phyloP scores from a whole-genome alignment of 305 asterid genomes.

The Stenogyne calaminthoides region DNA sequence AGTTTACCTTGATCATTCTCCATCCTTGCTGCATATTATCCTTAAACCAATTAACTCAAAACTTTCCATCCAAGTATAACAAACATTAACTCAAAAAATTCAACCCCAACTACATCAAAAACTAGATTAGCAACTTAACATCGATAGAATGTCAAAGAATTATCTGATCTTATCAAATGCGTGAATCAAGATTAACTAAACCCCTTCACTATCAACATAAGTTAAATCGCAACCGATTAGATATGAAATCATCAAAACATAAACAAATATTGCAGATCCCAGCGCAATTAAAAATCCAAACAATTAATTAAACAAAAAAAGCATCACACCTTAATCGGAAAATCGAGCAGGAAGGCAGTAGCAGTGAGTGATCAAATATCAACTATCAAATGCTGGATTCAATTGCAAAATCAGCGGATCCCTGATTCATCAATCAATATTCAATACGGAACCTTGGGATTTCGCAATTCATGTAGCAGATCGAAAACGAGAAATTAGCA shows the following conservation, averaged over 20 bases:
- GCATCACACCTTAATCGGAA: conserved; percentile 47
- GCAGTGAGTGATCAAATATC: conserved; percentile 45
- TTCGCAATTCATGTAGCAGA: conserved; percentile 46
- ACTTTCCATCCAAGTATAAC: not conserved
- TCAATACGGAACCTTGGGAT: conserved; percentile 47
- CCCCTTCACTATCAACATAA: conserved; percentile 8
- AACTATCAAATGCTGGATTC: conserved; percentile 51
- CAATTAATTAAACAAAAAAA: conserved; percentile 2
- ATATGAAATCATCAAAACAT: conserved; percentile 20
- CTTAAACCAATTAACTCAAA: conserved; percentile 11
- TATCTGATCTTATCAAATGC: conserved; percentile 28
- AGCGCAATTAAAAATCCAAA: conserved; percentile 8
- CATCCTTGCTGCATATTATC: conserved; percentile 46
- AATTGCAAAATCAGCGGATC: conserved; percentile 58
- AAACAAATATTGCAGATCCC: conserved; percentile 45
- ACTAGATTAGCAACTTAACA: conserved; percentile 7
- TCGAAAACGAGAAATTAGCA: conserved; percentile 36
- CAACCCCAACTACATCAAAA: conserved; percentile 16
- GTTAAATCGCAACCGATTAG: conserved; percentile 26
- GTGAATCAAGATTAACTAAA: conserved; percentile 24
- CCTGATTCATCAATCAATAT: conserved; percentile 55
- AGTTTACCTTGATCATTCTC: conserved; percentile 72
- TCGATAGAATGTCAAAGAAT: conserved; percentile 7
- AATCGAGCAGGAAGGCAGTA: conserved; percentile 56
- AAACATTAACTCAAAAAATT: not conserved